phyloP scores from a whole-genome alignment of 495 filamentous ascomycete species.

The Penicillium simplicissimum region DNA sequence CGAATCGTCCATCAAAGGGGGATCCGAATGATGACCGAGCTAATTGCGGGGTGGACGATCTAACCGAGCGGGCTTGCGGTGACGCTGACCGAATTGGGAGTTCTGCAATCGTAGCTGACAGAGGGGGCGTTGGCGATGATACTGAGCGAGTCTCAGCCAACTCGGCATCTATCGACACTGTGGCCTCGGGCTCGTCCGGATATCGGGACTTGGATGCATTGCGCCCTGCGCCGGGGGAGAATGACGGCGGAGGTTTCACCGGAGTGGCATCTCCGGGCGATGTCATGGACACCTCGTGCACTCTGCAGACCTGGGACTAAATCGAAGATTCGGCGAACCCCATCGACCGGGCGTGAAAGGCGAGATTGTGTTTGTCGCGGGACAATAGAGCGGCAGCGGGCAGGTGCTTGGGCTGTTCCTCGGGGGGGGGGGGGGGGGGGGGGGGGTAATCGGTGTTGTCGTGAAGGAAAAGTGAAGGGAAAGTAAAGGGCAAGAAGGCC shows the following conservation, averaged over 20 bases:
- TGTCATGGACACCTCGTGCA: slow-evolving; percentile 57
- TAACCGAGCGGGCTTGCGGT: slow-evolving; percentile 59
- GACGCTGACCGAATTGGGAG: slow-evolving; percentile 46
- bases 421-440: no score
- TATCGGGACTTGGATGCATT: slow-evolving; percentile 53
- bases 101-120: slow-evolving; percentile 38
- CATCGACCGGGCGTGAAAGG: slow-evolving; percentile 33
- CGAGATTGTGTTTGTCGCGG: not conserved
- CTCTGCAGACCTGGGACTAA: slow-evolving; percentile 22
- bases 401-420: slow-evolving; percentile 13
- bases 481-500: no score
- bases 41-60: slow-evolving; percentile 59
- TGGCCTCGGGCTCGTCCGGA: slow-evolving; percentile 41
- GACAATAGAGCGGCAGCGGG: slow-evolving; percentile 14
- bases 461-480: slow-evolving; percentile 14
- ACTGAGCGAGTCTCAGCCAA: slow-evolving; percentile 53
- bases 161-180: slow-evolving; percentile 46
- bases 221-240: slow-evolving; percentile 53
- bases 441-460: slow-evolving; percentile 29
- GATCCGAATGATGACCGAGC: slow-evolving; percentile 58
- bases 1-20: slow-evolving; percentile 48
- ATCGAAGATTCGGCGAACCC: slow-evolving; percentile 26
- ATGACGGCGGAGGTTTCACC: slow-evolving; percentile 60
- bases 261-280: slow-evolving; percentile 61
- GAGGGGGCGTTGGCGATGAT: slow-evolving; percentile 48